Evolutionary conservation across 176 grass and related monocot species (phyloP).

Genomic region (Neostapfia colusana): DNA sequence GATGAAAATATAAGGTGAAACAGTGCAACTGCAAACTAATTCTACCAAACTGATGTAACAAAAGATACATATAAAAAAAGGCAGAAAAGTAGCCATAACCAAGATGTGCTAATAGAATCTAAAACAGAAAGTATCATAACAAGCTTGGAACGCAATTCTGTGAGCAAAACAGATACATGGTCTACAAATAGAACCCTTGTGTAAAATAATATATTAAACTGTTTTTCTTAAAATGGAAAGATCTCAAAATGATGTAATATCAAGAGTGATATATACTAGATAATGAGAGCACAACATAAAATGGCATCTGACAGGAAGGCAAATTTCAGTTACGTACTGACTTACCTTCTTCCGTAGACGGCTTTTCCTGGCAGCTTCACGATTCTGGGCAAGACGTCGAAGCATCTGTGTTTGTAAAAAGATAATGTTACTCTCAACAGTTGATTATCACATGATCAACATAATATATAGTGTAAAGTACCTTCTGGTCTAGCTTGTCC

Average conservation of each 20-base stretch:
- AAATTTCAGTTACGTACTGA: slow-evolving; percentile 14
- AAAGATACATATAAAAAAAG: not conserved
- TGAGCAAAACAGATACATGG: slow-evolving; percentile 11
- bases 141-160: not conserved
- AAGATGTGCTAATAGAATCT: slow-evolving; percentile 12
- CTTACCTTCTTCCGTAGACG: slow-evolving; percentile 91
- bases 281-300: not conserved
- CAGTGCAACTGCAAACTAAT: not conserved
- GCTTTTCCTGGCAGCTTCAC: slow-evolving; percentile 98
- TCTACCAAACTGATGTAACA: slow-evolving; percentile 8
- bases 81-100: not conserved
- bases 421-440: slow-evolving; percentile 22
- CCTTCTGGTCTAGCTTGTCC: slow-evolving; percentile 80
- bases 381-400: slow-evolving; percentile 95
- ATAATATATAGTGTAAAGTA: slow-evolving; percentile 35
- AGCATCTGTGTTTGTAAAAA: slow-evolving; percentile 51
- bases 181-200: not conserved
- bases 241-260: not conserved
- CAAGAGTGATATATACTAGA: not conserved
- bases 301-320: not conserved
- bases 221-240: not conserved
- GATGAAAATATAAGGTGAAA: slow-evolving; percentile 39
- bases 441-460: slow-evolving; percentile 5
- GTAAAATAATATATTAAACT: not conserved
- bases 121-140: slow-evolving; percentile 20